A percentile compares a stretch with the other conserved stretches of the same genome.
Conservation (phyloP, 805 yeast species). For the Kluyveromyces dobzhanskii region DNA sequence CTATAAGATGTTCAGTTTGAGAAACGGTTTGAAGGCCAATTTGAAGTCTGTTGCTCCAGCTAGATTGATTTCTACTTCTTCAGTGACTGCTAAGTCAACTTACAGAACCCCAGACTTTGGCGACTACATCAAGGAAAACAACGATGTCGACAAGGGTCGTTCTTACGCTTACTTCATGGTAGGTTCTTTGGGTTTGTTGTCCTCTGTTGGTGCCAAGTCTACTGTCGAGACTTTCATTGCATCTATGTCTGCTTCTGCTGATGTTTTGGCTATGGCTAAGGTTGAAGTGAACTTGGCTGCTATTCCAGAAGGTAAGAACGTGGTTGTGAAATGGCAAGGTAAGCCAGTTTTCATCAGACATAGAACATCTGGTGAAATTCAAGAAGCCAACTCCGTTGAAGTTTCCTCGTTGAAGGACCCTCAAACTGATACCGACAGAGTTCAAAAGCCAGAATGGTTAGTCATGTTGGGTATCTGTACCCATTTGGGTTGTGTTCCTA, state of each 20-base stretch:
- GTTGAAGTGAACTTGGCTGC: conserved; percentile 92
- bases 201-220: conserved; percentile 93
- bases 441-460: conserved; percentile 95
- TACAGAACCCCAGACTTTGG: conserved; percentile 90
- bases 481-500: conserved; percentile 99
- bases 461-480: conserved; percentile 99
- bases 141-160: conserved; percentile 68
- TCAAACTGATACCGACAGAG: conserved; percentile 87
- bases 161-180: conserved; percentile 95
- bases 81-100: conserved; percentile 49
- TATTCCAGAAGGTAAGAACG: conserved; percentile 96
- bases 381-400: conserved; percentile 85
- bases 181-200: conserved; percentile 84
- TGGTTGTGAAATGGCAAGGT: conserved; percentile 99
- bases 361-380: conserved; percentile 88
- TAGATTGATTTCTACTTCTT: conserved; percentile 20
- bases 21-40: conserved; percentile 17
- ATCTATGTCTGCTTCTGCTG: conserved; percentile 97
- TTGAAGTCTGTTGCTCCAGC: conserved; percentile 14
- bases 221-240: conserved; percentile 89
- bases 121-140: conserved; percentile 63
- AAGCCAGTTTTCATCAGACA: conserved; percentile 99
- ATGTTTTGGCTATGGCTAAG: conserved; percentile 98
- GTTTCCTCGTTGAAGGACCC: conserved; percentile 83
- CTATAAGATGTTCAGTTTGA: conserved; percentile 22